These are phyloP conservation scores for Chrysopogon serrulatus DNA, from an alignment of 176 grass and related monocot species.

Conservation along the genomic window DNA sequence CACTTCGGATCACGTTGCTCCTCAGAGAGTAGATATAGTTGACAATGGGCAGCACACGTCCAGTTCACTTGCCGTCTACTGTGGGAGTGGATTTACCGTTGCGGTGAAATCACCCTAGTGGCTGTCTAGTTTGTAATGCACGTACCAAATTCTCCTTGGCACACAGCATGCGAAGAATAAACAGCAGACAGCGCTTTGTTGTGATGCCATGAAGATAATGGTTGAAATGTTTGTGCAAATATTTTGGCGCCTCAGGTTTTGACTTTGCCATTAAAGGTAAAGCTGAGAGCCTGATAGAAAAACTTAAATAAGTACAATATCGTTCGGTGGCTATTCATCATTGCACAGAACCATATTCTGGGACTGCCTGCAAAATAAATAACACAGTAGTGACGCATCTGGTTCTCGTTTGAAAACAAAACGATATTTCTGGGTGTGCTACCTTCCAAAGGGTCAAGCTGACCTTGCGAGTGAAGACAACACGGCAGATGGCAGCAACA, in stretches of 20 bases:
- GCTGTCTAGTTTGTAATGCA: background rate
- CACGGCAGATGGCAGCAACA: background rate
- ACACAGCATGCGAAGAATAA: background rate
- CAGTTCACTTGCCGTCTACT: conserved; percentile 35
- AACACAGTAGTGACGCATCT: conserved; percentile 7
- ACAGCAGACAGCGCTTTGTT: background rate
- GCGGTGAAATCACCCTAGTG: conserved; percentile 20
- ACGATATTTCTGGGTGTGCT: background rate
- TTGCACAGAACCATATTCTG: conserved; percentile 31
- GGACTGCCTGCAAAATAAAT: background rate
- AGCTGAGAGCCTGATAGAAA: background rate
- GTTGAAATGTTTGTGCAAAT: conserved; percentile 1
- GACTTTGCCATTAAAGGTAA: background rate
- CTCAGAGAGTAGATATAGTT: conserved; percentile 48
- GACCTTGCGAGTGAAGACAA: background rate
- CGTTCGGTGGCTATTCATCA: background rate
- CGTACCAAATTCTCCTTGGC: background rate
- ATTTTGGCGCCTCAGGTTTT: background rate
- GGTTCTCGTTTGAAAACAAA: background rate
- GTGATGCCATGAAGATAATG: background rate
- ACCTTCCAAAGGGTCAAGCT: background rate
- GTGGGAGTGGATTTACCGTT: conserved; percentile 87
- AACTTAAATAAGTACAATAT: background rate
- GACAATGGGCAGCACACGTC: background rate
- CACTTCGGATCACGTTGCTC: conserved; percentile 48